Conservation (phyloP, 1,284 basidiomycete species). For the Puccinia triticina region DNA sequence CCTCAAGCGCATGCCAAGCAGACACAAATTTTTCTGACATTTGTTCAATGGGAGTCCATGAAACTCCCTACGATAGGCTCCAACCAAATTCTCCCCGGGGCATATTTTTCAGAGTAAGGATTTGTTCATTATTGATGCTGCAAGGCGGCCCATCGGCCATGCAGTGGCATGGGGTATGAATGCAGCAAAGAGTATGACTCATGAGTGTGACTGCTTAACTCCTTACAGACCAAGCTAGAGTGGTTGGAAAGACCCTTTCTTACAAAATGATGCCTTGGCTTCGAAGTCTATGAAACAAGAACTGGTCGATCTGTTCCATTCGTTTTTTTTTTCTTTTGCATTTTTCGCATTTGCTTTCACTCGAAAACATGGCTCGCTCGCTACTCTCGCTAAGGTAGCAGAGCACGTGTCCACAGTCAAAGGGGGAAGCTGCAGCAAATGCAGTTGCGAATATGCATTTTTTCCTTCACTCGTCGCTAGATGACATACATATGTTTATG, state of each 20-base stretch:
- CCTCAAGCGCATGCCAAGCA: too few species aligned
- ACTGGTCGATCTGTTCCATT: not conserved
- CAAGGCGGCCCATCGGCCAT: too few species aligned
- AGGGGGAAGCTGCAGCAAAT: not conserved
- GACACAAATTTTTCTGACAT: too few species aligned
- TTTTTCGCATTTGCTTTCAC: too few species aligned
- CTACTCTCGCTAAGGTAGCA: not conserved
- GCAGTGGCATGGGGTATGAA: too few species aligned
- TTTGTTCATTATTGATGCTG: too few species aligned
- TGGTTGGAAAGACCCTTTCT: not conserved
- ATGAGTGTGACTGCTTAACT: not conserved
- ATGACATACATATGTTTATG: not conserved
- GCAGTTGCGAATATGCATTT: not conserved
- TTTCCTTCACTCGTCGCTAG: not conserved
- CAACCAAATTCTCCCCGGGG: too few species aligned
- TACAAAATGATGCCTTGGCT: not conserved
- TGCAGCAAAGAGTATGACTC: not conserved
- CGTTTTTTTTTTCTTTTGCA: not conserved
- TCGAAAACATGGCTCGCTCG: conserved; percentile 5
- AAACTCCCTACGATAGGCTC: too few species aligned
- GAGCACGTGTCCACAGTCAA: not conserved
- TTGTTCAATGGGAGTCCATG: too few species aligned
- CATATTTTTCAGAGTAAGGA: too few species aligned
- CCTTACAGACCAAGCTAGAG: not conserved
- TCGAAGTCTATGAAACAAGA: not conserved